These are phyloP conservation scores for Amanita pallidorosea DNA, from an alignment of 768 basidiomycete genomes.

Conservation along the genomic window DNA sequence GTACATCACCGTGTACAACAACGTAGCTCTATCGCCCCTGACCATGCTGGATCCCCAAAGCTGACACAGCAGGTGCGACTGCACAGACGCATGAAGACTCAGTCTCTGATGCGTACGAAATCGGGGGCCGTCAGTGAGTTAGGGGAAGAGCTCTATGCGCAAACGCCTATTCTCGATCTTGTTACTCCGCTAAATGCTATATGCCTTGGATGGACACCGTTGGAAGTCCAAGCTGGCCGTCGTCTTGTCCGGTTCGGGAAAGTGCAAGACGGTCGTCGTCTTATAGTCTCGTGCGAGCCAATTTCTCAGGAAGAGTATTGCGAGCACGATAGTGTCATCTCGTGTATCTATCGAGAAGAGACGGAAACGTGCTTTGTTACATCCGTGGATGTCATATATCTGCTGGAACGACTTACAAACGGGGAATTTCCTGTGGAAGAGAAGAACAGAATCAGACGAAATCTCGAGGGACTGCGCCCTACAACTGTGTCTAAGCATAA, in stretches of 20 bases:
- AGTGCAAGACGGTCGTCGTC: slow-evolving; percentile 61
- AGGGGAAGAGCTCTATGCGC: slow-evolving; percentile 32
- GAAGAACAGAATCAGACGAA: slow-evolving; percentile 92
- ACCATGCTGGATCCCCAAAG: slow-evolving; percentile 16
- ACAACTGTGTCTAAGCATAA: slow-evolving; percentile 86
- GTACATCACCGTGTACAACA: slow-evolving; percentile 19
- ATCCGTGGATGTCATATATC: slow-evolving; percentile 90
- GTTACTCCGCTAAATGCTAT: slow-evolving; percentile 45
- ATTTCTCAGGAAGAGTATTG: slow-evolving; percentile 67
- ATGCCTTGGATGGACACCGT: slow-evolving; percentile 46
- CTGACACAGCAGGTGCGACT: slow-evolving; percentile 21
- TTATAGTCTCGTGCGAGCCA: slow-evolving; percentile 71
- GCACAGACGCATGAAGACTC: slow-evolving; percentile 32
- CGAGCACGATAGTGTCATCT: slow-evolving; percentile 74
- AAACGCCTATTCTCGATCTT: slow-evolving; percentile 52
- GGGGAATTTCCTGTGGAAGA: slow-evolving; percentile 89
- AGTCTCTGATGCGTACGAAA: slow-evolving; percentile 32
- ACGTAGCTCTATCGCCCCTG: slow-evolving; percentile 30
- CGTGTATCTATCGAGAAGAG: slow-evolving; percentile 86
- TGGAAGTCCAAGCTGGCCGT: slow-evolving; percentile 60
- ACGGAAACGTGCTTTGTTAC: slow-evolving; percentile 77
- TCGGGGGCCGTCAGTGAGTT: slow-evolving; percentile 17
- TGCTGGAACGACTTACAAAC: slow-evolving; percentile 68
- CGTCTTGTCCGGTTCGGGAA: slow-evolving; percentile 84
- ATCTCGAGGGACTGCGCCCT: slow-evolving; percentile 87